phyloP scores from a whole-genome alignment of 1,284 basidiomycete species.

The Boletus holoroseus region DNA sequence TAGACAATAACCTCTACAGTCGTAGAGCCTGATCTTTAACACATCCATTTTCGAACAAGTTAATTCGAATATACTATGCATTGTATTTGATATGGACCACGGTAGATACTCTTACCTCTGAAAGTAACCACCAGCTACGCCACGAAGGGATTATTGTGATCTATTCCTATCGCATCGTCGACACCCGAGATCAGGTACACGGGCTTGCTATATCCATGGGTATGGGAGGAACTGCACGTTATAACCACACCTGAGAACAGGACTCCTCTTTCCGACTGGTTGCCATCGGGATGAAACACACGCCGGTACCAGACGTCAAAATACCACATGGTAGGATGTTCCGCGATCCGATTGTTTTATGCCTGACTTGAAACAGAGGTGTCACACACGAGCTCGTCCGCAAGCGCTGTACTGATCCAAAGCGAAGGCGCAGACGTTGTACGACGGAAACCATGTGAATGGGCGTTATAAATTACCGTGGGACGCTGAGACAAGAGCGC shows the following conservation, averaged over 20 bases:
- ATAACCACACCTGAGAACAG: too few species aligned
- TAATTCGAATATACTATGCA: neutral
- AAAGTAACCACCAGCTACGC: neutral
- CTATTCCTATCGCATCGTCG: too few species aligned
- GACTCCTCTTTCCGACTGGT: too few species aligned
- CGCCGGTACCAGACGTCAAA: too few species aligned
- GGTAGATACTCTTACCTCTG: neutral
- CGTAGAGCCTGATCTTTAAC: neutral
- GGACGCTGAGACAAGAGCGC: too few species aligned
- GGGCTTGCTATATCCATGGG: too few species aligned
- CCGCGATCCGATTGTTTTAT: neutral
- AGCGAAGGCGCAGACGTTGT: neutral
- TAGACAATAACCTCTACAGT: neutral
- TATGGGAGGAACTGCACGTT: too few species aligned
- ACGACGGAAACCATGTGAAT: neutral
- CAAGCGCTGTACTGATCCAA: neutral
- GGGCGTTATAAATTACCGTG: too few species aligned
- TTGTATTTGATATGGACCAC: slow-evolving; percentile 7
- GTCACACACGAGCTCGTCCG: neutral
- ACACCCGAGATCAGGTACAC: too few species aligned
- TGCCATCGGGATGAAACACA: neutral
- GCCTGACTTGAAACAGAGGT: too few species aligned
- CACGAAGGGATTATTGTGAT: neutral
- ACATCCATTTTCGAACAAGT: neutral
- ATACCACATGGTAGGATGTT: slow-evolving; percentile 1